A percentile compares a stretch with the other conserved stretches of the same genome.
phyloP scores from a whole-genome alignment of 2,329 filamentous ascomycete genomes.

The Ceratocystis variospora region DNA sequence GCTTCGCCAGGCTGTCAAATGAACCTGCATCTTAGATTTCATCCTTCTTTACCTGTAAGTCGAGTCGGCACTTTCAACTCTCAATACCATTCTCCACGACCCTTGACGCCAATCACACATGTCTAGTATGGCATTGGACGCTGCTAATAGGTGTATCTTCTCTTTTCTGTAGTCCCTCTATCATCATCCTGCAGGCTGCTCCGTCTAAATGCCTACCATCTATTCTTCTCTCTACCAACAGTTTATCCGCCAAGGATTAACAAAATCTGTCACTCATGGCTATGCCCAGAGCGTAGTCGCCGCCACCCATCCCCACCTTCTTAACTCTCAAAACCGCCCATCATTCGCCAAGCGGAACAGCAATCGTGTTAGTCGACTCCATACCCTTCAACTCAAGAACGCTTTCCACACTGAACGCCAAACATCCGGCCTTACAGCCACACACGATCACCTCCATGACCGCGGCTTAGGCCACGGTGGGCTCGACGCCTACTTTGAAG shows the following conservation, averaged over 20 bases:
- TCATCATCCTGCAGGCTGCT: slow-evolving; percentile 35
- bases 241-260: slow-evolving; percentile 92
- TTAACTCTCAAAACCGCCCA: slow-evolving; percentile 56
- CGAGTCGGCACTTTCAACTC: slow-evolving; percentile 20
- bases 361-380: slow-evolving; percentile 40
- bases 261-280: slow-evolving; percentile 89
- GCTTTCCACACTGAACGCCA: slow-evolving; percentile 53
- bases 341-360: slow-evolving; percentile 47
- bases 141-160: slow-evolving; percentile 4
- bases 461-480: slow-evolving; percentile 39
- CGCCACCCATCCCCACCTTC: slow-evolving; percentile 67
- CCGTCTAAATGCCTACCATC: slow-evolving; percentile 77
- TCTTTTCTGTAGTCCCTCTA: slow-evolving; percentile 31
- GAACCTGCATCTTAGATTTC: slow-evolving; percentile 74
- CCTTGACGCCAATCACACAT: too few species aligned
- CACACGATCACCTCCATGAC: slow-evolving; percentile 42
- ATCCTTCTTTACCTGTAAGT: slow-evolving; percentile 37
- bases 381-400: slow-evolving; percentile 51
- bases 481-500: slow-evolving; percentile 82
- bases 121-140: too few species aligned
- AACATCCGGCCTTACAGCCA: slow-evolving; percentile 35
- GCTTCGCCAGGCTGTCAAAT: slow-evolving; percentile 73
- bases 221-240: slow-evolving; percentile 56
- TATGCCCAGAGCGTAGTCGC: slow-evolving; percentile 97
- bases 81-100: background rate